Percentiles rank a stretch among this genome's conserved stretches.
These are phyloP conservation scores for Penicillium sp. DNA, from an alignment of 2,329 filamentous ascomycete species.

Conservation along the genomic window DNA sequence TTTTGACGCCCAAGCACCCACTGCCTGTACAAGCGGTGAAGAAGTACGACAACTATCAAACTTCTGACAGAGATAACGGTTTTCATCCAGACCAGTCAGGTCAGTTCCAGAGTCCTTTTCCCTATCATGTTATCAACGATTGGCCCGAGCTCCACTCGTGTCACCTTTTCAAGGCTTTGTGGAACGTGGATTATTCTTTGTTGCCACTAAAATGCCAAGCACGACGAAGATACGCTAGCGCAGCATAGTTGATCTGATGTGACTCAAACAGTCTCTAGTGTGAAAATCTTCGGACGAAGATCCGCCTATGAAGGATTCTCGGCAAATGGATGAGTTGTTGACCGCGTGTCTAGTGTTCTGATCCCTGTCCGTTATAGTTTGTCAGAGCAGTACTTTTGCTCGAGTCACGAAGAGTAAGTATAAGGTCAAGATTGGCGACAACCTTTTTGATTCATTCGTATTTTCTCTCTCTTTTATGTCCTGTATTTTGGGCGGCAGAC, in stretches of 20 bases:
- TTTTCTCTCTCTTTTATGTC: no score
- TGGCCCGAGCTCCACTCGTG: not conserved
- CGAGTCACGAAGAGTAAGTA: not conserved
- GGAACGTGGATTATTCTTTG: not conserved
- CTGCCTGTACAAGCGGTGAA: not conserved
- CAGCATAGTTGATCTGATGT: not conserved
- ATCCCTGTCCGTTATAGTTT: not conserved
- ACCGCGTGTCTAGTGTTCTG: not conserved
- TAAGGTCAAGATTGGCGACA: no score
- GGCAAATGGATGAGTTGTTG: not conserved
- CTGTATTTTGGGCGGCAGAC: not conserved
- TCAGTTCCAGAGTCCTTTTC: not conserved
- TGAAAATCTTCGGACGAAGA: not conserved
- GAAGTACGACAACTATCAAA: not conserved
- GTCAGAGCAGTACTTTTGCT: not conserved
- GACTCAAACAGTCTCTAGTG: not conserved
- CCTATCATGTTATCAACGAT: not conserved
- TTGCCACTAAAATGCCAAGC: not conserved
- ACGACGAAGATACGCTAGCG: not conserved
- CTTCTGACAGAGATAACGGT: not conserved
- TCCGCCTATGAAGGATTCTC: not conserved
- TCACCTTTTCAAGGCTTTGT: not conserved
- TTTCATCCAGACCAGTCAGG: not conserved
- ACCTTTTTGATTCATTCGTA: no score
- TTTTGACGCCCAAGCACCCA: not conserved